Evolutionary conservation across 2,329 filamentous ascomycete genomes (phyloP).

Genomic region (Leptographium radiaticola): DNA sequence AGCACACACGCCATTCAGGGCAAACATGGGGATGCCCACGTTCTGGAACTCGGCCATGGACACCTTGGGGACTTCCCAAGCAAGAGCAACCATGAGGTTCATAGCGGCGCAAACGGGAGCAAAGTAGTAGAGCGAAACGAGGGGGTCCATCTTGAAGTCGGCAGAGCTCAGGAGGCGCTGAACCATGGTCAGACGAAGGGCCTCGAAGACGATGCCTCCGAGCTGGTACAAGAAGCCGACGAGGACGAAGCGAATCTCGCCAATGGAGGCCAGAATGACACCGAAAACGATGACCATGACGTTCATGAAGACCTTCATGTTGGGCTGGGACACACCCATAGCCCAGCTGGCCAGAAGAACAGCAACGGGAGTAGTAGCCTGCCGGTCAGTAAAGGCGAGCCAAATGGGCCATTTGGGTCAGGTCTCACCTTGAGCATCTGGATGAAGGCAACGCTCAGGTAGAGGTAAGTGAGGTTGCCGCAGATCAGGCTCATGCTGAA

Average conservation of each 20-base stretch:
- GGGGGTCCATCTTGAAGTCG: slow-evolving; percentile 85
- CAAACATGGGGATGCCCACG: slow-evolving; percentile 59
- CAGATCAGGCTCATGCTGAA: slow-evolving; percentile 95
- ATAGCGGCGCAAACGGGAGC: slow-evolving; percentile 72
- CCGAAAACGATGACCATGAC: slow-evolving; percentile 90
- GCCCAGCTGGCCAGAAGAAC: slow-evolving; percentile 83
- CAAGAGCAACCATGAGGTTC: slow-evolving; percentile 61
- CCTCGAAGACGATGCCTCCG: slow-evolving; percentile 68
- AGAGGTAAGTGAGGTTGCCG: slow-evolving; percentile 90
- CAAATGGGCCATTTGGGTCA: neutral
- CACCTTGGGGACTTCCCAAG: slow-evolving; percentile 61
- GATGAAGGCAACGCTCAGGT: slow-evolving; percentile 91
- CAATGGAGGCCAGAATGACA: slow-evolving; percentile 86
- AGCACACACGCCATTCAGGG: slow-evolving; percentile 64
- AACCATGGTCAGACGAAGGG: slow-evolving; percentile 71
- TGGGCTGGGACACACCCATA: slow-evolving; percentile 72
- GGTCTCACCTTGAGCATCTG: slow-evolving; percentile 84
- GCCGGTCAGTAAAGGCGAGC: neutral
- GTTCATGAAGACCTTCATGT: slow-evolving; percentile 78
- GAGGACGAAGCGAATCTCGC: slow-evolving; percentile 87
- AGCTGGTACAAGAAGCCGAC: slow-evolving; percentile 69
- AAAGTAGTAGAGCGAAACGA: slow-evolving; percentile 84
- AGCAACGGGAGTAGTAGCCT: slow-evolving; percentile 90
- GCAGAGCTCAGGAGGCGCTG: slow-evolving; percentile 68
- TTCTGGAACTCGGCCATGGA: slow-evolving; percentile 57